Evolutionary conservation across 768 basidiomycete genomes (phyloP).

Genomic region (Lactarius trivialis): DNA sequence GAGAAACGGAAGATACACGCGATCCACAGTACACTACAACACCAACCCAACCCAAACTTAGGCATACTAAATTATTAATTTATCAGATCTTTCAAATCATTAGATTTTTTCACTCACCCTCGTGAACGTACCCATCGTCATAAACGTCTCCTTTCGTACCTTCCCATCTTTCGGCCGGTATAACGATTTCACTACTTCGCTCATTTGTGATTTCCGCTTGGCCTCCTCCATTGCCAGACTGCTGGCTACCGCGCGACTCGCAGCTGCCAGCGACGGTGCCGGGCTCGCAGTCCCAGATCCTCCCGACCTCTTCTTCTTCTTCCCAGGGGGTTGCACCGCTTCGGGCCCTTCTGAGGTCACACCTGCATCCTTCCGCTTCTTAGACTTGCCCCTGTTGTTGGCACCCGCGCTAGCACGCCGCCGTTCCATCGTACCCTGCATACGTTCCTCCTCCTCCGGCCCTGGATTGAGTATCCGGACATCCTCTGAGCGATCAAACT

Average conservation of each 20-base stretch:
- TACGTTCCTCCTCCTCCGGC: conserved; percentile 53
- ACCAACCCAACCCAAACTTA: conserved; percentile 20
- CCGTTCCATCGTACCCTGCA: conserved; percentile 51
- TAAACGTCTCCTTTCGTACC: conserved; percentile 75
- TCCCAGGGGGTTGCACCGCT: conserved; percentile 29
- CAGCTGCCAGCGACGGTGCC: conserved; percentile 48
- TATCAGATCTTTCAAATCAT: neutral
- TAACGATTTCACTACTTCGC: conserved; percentile 75
- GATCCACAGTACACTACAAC: neutral
- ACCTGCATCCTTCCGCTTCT: conserved; percentile 52
- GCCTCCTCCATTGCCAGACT: conserved; percentile 76
- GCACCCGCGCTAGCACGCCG: conserved; percentile 52
- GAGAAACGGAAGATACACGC: neutral
- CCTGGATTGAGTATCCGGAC: conserved; percentile 64
- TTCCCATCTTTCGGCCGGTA: conserved; percentile 55
- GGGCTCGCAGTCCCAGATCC: conserved; percentile 20
- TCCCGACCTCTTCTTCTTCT: conserved; percentile 2
- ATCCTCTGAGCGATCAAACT: conserved; percentile 53
- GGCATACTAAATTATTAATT: conserved; percentile 23
- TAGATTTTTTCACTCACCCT: conserved; percentile 49
- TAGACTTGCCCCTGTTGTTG: conserved; percentile 43
- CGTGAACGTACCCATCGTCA: conserved; percentile 89
- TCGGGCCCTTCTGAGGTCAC: conserved; percentile 31
- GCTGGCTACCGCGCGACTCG: conserved; percentile 53
- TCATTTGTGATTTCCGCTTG: conserved; percentile 80